Conservation (phyloP, 352 stramenopile species). For the Aphanomyces cochlioides region DNA sequence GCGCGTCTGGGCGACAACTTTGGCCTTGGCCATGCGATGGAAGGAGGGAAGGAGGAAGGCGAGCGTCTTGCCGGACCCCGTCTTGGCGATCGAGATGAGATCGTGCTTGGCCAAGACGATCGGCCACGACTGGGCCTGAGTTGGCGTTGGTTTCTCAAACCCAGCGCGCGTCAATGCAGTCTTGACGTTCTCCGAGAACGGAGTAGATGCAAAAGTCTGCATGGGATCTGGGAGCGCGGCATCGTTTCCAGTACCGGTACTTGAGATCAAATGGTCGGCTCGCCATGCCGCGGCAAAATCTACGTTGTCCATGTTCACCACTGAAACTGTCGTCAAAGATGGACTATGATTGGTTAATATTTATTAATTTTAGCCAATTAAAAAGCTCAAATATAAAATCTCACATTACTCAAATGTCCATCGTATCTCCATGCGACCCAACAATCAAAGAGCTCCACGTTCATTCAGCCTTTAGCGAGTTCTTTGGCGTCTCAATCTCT, state of each 20-base stretch:
- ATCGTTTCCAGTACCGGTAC: not conserved
- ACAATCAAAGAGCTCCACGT: too few relatives aligned
- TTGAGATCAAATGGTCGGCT: not conserved
- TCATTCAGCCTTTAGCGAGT: too few relatives aligned
- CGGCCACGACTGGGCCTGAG: conserved; percentile 79
- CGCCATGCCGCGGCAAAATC: not conserved
- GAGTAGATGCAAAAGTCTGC: conserved; percentile 8
- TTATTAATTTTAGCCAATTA: too few relatives aligned
- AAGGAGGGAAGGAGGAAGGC: conserved; percentile 74
- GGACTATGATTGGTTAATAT: not conserved
- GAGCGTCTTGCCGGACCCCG: conserved; percentile 77
- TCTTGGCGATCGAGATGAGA: conserved; percentile 81
- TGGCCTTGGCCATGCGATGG: conserved; percentile 63
- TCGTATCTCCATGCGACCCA: too few relatives aligned
- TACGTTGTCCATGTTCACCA: too few relatives aligned
- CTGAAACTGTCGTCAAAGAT: not conserved
- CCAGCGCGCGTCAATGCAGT: conserved; percentile 27
- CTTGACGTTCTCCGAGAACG: conserved; percentile 1
- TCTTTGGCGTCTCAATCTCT: too few relatives aligned
- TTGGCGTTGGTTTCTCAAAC: conserved; percentile 77
- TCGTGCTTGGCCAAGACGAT: conserved; percentile 71
- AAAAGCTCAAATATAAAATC: too few relatives aligned
- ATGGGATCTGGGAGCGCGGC: conserved; percentile 1
- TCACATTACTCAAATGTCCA: too few relatives aligned
- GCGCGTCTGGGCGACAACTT: conserved; percentile 40